These are phyloP conservation scores for Arabidopsis suecica DNA, from an alignment of 345 rosid species.

Conservation along the genomic window DNA sequence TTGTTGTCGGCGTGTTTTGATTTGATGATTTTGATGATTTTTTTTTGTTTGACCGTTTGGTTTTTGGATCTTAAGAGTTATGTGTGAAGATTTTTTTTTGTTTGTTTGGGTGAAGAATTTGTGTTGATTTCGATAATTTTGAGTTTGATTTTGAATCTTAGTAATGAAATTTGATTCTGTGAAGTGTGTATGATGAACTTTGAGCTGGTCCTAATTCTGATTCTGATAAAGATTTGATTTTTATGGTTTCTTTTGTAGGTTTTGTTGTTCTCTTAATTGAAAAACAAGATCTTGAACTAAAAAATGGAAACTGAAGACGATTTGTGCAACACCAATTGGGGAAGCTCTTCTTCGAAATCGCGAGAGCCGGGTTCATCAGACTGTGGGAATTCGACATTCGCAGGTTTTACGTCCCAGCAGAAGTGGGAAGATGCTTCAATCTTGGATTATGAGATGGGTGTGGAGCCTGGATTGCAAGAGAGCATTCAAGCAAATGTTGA, in stretches of 20 bases:
- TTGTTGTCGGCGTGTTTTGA: background rate
- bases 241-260: background rate
- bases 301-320: slow-evolving; percentile 68
- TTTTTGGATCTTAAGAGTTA: slow-evolving; percentile 30
- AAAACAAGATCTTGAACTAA: slow-evolving; percentile 20
- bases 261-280: background rate
- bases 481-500: slow-evolving; percentile 47
- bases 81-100: background rate
- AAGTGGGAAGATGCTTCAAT: slow-evolving; percentile 68
- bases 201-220: slow-evolving; percentile 19
- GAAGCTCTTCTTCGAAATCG: slow-evolving; percentile 52
- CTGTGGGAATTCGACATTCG: slow-evolving; percentile 42
- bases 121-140: background rate
- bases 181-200: slow-evolving; percentile 6
- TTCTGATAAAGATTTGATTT: slow-evolving; percentile 19
- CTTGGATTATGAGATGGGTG: slow-evolving; percentile 55
- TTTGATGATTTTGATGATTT: slow-evolving; percentile 12
- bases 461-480: slow-evolving; percentile 53
- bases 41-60: background rate
- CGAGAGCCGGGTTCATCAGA: slow-evolving; percentile 36
- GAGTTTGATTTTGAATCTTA: background rate
- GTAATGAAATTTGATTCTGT: slow-evolving; percentile 20
- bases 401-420: slow-evolving; percentile 51
- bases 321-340: slow-evolving; percentile 58
- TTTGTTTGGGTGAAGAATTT: background rate